phyloP scores from a whole-genome alignment of 768 basidiomycete genomes.

The Lactarius akahatsu region DNA sequence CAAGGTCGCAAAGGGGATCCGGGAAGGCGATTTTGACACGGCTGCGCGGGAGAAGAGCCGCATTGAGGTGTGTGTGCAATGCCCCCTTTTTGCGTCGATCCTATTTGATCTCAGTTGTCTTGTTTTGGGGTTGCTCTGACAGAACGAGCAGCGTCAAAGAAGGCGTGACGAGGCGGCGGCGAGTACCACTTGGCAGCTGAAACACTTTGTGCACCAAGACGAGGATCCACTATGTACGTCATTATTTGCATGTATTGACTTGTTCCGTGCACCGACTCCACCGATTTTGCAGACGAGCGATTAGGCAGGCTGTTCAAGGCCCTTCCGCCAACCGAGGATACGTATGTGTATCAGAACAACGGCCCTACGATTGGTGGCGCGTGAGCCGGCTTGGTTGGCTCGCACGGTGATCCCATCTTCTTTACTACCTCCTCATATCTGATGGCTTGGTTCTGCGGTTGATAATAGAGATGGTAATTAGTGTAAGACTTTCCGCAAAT shows the following conservation, averaged over 20 bases:
- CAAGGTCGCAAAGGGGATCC: slow-evolving; percentile 85
- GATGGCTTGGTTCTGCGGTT: background rate
- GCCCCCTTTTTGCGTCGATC: background rate
- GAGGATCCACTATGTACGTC: slow-evolving; percentile 71
- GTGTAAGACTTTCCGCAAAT: background rate
- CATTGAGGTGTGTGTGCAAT: slow-evolving; percentile 65
- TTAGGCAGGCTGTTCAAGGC: slow-evolving; percentile 63
- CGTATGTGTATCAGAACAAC: slow-evolving; percentile 68
- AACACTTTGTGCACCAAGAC: slow-evolving; percentile 72
- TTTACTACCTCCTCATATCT: background rate
- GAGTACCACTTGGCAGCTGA: slow-evolving; percentile 70
- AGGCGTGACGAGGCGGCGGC: slow-evolving; percentile 77
- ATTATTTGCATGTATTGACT: background rate
- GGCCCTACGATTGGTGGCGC: slow-evolving; percentile 33
- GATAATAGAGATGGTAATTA: slow-evolving; percentile 3
- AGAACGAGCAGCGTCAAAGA: slow-evolving; percentile 92
- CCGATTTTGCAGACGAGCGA: slow-evolving; percentile 52
- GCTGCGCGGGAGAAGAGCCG: slow-evolving; percentile 85
- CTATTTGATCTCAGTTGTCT: background rate
- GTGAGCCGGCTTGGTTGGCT: slow-evolving; percentile 3
- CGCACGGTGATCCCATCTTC: background rate
- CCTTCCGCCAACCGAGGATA: slow-evolving; percentile 70
- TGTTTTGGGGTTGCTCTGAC: slow-evolving; percentile 2
- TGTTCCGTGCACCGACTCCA: slow-evolving; percentile 2
- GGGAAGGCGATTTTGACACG: slow-evolving; percentile 88